phyloP scores from a whole-genome alignment of 2,329 filamentous ascomycete genomes.

The Penicillium sp. region DNA sequence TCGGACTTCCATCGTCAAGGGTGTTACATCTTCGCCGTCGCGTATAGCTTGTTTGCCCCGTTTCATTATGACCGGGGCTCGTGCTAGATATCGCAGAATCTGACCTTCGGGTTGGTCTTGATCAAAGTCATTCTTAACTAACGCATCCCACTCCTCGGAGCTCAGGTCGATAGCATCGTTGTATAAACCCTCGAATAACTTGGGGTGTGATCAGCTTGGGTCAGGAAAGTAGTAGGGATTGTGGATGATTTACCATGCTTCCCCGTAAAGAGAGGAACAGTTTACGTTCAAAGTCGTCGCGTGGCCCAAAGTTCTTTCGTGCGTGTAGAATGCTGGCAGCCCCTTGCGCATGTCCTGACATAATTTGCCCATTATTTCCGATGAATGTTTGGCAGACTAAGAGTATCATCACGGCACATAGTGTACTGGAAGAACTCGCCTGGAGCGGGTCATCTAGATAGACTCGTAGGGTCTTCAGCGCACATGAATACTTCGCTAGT shows the following conservation, averaged over 20 bases:
- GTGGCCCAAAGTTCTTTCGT: slow-evolving; percentile 30
- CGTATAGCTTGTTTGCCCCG: slow-evolving; percentile 21
- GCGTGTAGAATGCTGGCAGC: slow-evolving; percentile 39
- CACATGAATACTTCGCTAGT: slow-evolving; percentile 34
- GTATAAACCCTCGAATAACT: slow-evolving; percentile 41
- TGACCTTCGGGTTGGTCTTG: slow-evolving; percentile 29
- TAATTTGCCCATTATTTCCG: slow-evolving; percentile 15
- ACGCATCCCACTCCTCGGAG: slow-evolving; percentile 34
- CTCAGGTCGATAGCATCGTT: slow-evolving; percentile 36
- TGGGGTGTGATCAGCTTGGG: neutral
- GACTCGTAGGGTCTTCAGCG: slow-evolving; percentile 28
- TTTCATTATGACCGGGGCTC: slow-evolving; percentile 32
- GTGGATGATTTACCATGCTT: slow-evolving; percentile 32
- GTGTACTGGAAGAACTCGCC: slow-evolving; percentile 35
- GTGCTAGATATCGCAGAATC: slow-evolving; percentile 33
- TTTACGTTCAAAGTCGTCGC: slow-evolving; percentile 37
- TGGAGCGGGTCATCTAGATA: slow-evolving; percentile 34
- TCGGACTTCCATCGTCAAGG: slow-evolving; percentile 24
- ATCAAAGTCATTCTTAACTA: slow-evolving; percentile 35
- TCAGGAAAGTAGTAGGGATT: neutral
- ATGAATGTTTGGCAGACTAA: slow-evolving; percentile 34
- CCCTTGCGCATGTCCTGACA: slow-evolving; percentile 37
- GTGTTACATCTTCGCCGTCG: slow-evolving; percentile 5
- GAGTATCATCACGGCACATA: slow-evolving; percentile 41
- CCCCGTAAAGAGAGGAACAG: slow-evolving; percentile 38